Base-by-base conservation (phyloP, 2,329 filamentous ascomycete genomes). In the Exserohilum rostratum region DNA sequence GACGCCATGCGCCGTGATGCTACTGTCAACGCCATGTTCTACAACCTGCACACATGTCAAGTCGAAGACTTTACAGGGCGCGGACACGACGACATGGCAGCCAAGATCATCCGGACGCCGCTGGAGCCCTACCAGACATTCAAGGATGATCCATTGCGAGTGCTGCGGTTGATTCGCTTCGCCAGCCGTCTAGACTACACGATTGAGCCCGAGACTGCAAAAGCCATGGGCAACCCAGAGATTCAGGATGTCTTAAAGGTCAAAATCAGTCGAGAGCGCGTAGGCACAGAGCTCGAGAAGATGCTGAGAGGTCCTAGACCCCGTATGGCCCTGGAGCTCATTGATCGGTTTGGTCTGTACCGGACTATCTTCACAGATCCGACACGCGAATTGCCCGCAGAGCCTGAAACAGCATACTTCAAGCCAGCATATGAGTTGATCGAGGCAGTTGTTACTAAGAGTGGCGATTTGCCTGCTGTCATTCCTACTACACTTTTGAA, bases 11-110 rank as follows among this genome's bases (percentile, higher is more conserved):
- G 93, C 18, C 87, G 93, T 43, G 93, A 99, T 79, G 93, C 93
- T 18, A 97, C 92, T 0, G 87, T 98, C 57, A 99, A 99, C 72
- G 91, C 95, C 20, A 85, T 99, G 59, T 98, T 98, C 77, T 98
- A 95, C 80, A 98, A 98, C 66, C 79, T 99, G 34, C 87, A 93
- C 68, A 91, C 88, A 1, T 83, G 85, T 30, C 67, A 83, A 54
- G 84, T 98, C 31, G 93, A 98, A 74, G 95, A 99, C 72, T 89
- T 96, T 57, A 96, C 91, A 0, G 83, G 84, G 6, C 77, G 74
- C 34, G 93, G 95, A 0, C 78, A 96, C 31, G 71, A 83, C 6
- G 93, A 98, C 69, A 86, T 98, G 85, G 74, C 82, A 30, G 78
- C 80, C 2, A 84, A 85, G 57, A 79, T 93, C 45, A 92, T 99